Percentiles rank a stretch among this genome's conserved stretches.
Conservation (phyloP, 495 filamentous ascomycete genomes). For the Neurospora terricola region DNA sequence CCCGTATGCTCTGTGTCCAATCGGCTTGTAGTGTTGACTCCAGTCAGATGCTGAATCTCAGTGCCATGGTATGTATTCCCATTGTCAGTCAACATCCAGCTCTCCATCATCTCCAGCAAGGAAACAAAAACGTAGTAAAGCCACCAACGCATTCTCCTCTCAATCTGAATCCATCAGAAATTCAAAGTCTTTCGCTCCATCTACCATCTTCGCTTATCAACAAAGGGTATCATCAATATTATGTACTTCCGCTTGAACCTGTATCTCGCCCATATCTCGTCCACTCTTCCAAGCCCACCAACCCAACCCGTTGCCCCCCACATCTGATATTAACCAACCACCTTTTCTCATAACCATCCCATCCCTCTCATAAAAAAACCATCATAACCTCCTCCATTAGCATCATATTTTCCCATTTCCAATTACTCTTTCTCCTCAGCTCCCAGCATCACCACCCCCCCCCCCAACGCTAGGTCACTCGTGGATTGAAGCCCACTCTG, state of each 20-base stretch:
- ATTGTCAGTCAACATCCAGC: neutral
- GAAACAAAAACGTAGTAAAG: neutral
- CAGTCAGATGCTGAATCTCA: neutral
- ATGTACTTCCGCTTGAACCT: slow-evolving; percentile 1
- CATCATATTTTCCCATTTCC: neutral
- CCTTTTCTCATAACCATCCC: neutral
- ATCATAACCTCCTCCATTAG: neutral
- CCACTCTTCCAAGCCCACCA: neutral
- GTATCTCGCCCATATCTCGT: neutral
- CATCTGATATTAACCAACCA: neutral
- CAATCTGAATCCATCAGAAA: neutral
- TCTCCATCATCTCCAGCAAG: neutral
- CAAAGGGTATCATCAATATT: neutral
- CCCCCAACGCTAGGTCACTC: too few species aligned
- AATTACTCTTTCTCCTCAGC: neutral
- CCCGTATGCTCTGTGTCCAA: neutral
- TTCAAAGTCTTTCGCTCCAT: neutral
- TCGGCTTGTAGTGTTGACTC: neutral
- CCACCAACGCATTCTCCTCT: neutral
- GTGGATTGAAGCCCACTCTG: too few species aligned
- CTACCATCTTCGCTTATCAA: neutral
- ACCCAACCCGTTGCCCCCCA: neutral
- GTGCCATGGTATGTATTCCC: neutral
- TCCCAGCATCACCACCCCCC: too few species aligned
- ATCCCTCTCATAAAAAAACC: neutral